phyloP scores from a whole-genome alignment of 2,329 filamentous ascomycete species.

The Tolypocladium cylindrosporum region DNA sequence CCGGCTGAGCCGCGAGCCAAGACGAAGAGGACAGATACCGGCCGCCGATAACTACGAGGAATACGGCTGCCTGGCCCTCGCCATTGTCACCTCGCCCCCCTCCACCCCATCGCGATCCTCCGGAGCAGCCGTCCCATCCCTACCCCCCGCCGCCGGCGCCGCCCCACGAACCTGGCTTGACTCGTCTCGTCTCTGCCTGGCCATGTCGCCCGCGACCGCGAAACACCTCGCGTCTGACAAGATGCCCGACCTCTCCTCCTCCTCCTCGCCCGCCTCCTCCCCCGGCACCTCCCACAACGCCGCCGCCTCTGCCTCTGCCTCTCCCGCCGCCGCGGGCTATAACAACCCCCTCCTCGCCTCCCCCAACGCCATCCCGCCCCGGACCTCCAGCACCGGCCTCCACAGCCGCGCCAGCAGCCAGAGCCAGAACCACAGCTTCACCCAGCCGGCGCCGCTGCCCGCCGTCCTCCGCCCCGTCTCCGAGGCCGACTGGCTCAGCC shows the following conservation, averaged over 20 bases:
- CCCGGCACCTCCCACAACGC: background rate
- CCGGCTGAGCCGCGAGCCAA: background rate
- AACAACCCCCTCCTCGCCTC: slow-evolving; percentile 20
- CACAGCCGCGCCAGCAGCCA: slow-evolving; percentile 6
- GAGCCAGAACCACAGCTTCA: slow-evolving; percentile 3
- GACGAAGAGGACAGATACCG: background rate
- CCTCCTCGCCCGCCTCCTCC: background rate
- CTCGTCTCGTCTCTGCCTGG: background rate
- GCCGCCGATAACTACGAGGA: background rate
- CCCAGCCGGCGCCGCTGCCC: slow-evolving; percentile 5
- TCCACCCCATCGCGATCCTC: background rate
- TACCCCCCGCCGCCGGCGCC: background rate
- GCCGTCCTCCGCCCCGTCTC: slow-evolving; percentile 40
- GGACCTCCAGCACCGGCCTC: slow-evolving; percentile 48
- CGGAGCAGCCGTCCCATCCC: background rate
- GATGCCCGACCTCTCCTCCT: background rate
- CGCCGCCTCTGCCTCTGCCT: background rate
- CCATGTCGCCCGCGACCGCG: background rate
- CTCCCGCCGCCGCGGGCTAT: background rate
- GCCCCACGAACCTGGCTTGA: background rate
- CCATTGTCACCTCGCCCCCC: background rate
- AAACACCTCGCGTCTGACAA: background rate
- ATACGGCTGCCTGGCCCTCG: background rate
- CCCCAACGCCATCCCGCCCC: slow-evolving; percentile 59
- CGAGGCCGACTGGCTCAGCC: slow-evolving; percentile 51